phyloP scores from a whole-genome alignment of 169 alveolate species.

The Sarcocystis neurona region DNA sequence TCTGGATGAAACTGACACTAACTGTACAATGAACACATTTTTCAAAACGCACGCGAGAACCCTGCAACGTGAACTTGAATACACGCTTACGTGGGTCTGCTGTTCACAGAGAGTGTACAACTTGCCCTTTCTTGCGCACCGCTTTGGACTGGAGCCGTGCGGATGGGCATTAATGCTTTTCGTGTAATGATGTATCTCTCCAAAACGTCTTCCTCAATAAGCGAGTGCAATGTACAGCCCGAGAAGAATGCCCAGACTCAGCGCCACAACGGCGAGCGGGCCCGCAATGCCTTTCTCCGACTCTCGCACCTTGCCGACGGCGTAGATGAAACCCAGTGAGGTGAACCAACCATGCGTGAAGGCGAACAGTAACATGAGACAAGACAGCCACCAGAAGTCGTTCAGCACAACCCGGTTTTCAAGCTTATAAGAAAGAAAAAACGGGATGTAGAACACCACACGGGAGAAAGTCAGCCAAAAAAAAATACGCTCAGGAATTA shows the following conservation, averaged over 20 bases:
- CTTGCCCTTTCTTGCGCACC: too few relatives aligned
- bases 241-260: constrained; percentile 35
- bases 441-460: constrained; percentile 27
- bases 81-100: too few relatives aligned
- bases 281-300: neutral
- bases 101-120: too few relatives aligned
- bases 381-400: constrained; percentile 37
- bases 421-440: constrained; percentile 37
- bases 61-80: too few relatives aligned
- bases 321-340: constrained; percentile 45
- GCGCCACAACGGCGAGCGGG: constrained; percentile 28
- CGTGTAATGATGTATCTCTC: too few relatives aligned
- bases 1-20: too few relatives aligned
- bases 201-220: too few relatives aligned
- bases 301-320: constrained; percentile 7
- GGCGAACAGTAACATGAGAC: neutral
- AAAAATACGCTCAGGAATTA: constrained; percentile 37
- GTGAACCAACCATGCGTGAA: constrained; percentile 51
- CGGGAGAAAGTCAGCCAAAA: constrained; percentile 3
- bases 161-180: too few relatives aligned
- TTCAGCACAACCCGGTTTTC: constrained; percentile 4
- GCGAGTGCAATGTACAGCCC: constrained; percentile 52
- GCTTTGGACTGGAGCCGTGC: too few relatives aligned
- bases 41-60: too few relatives aligned
- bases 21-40: too few relatives aligned